These are phyloP conservation scores for Suillus bovinus DNA, from an alignment of 768 basidiomycete species.

Conservation along the genomic window DNA sequence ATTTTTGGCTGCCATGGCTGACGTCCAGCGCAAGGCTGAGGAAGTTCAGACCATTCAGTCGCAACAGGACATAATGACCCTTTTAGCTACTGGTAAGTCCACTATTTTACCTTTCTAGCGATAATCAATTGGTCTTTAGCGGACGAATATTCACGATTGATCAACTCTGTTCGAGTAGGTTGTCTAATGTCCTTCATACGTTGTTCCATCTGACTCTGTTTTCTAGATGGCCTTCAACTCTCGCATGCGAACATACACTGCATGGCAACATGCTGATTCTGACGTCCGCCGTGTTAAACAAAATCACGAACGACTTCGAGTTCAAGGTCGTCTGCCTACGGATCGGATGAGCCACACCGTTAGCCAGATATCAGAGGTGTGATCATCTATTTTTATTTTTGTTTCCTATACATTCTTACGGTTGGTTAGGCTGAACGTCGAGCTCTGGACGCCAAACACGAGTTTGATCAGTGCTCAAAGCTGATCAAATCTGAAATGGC, in stretches of 20 bases:
- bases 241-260: slow-evolving; percentile 78
- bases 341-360: slow-evolving; percentile 77
- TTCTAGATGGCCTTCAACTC: slow-evolving; percentile 82
- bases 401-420: background rate
- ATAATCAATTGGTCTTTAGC: slow-evolving; percentile 36
- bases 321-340: slow-evolving; percentile 68
- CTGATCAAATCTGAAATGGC: slow-evolving; percentile 87
- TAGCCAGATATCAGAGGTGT: slow-evolving; percentile 77
- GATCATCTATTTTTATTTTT: slow-evolving; percentile 22
- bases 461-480: slow-evolving; percentile 87
- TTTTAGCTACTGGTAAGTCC: slow-evolving; percentile 69
- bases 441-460: slow-evolving; percentile 78
- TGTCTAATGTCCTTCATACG: background rate
- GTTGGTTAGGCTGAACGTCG: slow-evolving; percentile 74
- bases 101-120: background rate
- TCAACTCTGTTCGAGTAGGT: slow-evolving; percentile 82
- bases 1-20: slow-evolving; percentile 68
- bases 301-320: slow-evolving; percentile 78
- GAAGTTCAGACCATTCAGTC: slow-evolving; percentile 75
- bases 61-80: slow-evolving; percentile 77
- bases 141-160: slow-evolving; percentile 93
- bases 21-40: slow-evolving; percentile 72
- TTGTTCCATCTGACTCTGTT: slow-evolving; percentile 3
- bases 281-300: slow-evolving; percentile 73
- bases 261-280: slow-evolving; percentile 79